A percentile compares a stretch with the other conserved stretches of the same genome.
phyloP scores from a whole-genome alignment of 306 rosid species.

The Urtica urens region DNA sequence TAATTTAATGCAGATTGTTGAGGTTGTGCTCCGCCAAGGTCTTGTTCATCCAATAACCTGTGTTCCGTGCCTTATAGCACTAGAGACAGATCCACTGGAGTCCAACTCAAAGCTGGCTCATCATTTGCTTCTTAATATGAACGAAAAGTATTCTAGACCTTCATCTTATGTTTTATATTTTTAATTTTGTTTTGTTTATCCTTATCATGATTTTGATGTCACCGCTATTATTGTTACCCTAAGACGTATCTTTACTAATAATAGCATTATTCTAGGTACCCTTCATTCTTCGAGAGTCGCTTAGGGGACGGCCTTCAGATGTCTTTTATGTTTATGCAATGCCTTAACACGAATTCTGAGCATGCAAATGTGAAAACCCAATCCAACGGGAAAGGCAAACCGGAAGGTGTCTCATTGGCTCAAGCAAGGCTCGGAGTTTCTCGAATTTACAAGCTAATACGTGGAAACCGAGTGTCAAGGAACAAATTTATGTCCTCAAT shows the following conservation, averaged over 20 bases:
- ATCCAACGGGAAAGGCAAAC: slow-evolving; percentile 50
- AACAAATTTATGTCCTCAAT: slow-evolving; percentile 93
- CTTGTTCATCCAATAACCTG: slow-evolving; percentile 99
- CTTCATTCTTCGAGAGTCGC: slow-evolving; percentile 93
- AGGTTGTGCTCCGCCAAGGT: slow-evolving; percentile 95
- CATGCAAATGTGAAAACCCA: slow-evolving; percentile 33
- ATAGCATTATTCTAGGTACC: slow-evolving; percentile 66
- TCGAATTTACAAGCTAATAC: slow-evolving; percentile 96
- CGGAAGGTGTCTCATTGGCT: slow-evolving; percentile 50
- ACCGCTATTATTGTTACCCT: no score
- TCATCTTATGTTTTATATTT: slow-evolving; percentile 11
- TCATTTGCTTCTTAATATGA: slow-evolving; percentile 89
- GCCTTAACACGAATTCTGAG: slow-evolving; percentile 42
- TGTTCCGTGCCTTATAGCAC: slow-evolving; percentile 95
- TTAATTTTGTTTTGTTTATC: slow-evolving; percentile 1
- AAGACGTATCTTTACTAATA: slow-evolving; percentile 19
- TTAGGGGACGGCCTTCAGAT: slow-evolving; percentile 98
- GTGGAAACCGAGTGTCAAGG: slow-evolving; percentile 78
- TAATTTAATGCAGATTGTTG: slow-evolving; percentile 78
- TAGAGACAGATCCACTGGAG: slow-evolving; percentile 89
- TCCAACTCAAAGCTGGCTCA: slow-evolving; percentile 81
- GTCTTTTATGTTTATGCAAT: slow-evolving; percentile 75
- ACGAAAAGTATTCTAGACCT: slow-evolving; percentile 90
- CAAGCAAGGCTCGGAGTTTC: slow-evolving; percentile 95
- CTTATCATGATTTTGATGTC: no score